A percentile compares a stretch with the other conserved stretches of the same genome.
phyloP scores from a whole-genome alignment of 176 grass and related monocot genomes.

The Elymus sibiricus region DNA sequence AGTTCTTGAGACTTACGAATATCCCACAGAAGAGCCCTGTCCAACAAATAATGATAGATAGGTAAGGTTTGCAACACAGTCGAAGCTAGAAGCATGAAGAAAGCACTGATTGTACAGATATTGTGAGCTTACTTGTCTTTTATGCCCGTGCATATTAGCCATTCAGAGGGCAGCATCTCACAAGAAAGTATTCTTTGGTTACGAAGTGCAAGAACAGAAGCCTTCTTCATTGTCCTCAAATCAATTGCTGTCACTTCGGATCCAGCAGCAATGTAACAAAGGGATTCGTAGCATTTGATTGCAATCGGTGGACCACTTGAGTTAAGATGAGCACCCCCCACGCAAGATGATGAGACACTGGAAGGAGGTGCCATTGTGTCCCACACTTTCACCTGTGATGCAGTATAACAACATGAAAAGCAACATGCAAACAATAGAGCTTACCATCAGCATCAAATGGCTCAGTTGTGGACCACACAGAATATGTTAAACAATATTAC shows the following conservation, averaged over 20 bases:
- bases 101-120: neutral
- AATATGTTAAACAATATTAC: neutral
- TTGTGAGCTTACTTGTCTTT: constrained; percentile 63
- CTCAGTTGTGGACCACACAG: neutral
- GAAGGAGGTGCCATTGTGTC: constrained; percentile 51
- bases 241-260: constrained; percentile 60
- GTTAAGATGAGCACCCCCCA: constrained; percentile 54
- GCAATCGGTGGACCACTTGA: constrained; percentile 47
- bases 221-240: constrained; percentile 80
- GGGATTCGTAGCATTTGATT: constrained; percentile 60
- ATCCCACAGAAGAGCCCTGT: constrained; percentile 86
- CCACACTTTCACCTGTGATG: constrained; percentile 80
- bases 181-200: constrained; percentile 65
- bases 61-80: neutral
- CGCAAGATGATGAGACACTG: constrained; percentile 70
- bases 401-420: constrained; percentile 18
- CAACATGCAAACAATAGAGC: neutral
- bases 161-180: constrained; percentile 74
- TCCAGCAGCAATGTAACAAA: constrained; percentile 73
- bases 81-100: neutral
- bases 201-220: constrained; percentile 50
- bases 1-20: constrained; percentile 65
- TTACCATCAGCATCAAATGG: constrained; percentile 14
- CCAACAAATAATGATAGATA: constrained; percentile 11
- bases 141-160: constrained; percentile 73